Conservation (phyloP, 257 asterid genomes). For the Fraxinus americana region DNA sequence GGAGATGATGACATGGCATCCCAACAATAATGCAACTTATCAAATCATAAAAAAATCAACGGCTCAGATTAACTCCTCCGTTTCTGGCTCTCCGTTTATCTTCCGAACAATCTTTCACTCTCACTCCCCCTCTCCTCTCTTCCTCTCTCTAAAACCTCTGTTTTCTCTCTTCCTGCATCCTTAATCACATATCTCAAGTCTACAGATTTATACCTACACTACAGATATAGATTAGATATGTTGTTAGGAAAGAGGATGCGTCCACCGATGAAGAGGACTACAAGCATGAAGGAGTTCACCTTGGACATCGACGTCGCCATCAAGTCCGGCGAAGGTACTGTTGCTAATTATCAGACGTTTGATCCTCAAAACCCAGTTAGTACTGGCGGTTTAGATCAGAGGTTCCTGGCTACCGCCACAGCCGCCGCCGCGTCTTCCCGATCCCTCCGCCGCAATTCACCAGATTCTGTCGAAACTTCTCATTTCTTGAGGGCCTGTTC, state of each 20-base stretch:
- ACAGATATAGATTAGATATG: conserved; percentile 29
- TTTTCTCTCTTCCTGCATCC: not conserved
- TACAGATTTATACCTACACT: not conserved
- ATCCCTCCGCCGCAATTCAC: conserved; percentile 55
- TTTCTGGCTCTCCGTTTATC: conserved; percentile 62
- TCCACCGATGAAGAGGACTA: conserved; percentile 77
- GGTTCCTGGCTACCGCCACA: conserved; percentile 21
- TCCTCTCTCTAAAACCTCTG: not conserved
- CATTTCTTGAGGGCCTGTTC: conserved; percentile 65
- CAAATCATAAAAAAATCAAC: conserved; percentile 37
- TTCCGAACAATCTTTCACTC: conserved; percentile 41
- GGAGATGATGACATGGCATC: conserved; percentile 41
- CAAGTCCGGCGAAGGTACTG: conserved; percentile 10
- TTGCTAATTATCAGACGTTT: conserved; percentile 22
- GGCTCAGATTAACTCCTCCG: conserved; percentile 60
- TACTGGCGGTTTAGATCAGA: conserved; percentile 34
- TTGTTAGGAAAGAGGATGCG: conserved; percentile 72
- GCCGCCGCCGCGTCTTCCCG: conserved; percentile 32
- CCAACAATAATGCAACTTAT: conserved; percentile 44
- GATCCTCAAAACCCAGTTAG: conserved; percentile 38
- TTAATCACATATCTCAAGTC: not conserved
- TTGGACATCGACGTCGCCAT: conserved; percentile 38
- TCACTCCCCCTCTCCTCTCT: conserved; percentile 24
- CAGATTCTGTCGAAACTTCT: conserved; percentile 47
- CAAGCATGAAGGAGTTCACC: conserved; percentile 73